Base-by-base conservation (phyloP, 495 filamentous ascomycete species). In the Corynascus novoguineensis region DNA sequence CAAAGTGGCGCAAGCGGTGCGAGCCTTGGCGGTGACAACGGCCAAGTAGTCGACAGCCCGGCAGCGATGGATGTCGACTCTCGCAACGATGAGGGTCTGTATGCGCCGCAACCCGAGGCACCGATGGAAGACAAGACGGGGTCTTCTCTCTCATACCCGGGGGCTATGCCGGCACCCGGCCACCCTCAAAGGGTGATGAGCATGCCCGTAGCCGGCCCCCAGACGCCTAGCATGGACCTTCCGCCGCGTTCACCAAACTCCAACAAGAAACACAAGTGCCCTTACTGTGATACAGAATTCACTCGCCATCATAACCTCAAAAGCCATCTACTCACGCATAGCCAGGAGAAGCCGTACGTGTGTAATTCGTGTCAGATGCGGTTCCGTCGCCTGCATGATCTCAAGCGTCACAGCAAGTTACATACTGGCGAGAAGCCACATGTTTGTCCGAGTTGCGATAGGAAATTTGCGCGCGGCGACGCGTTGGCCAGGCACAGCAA, bases 261-360 rank as follows among this genome's bases (percentile, higher is more conserved):
- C 4, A 68, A 82, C 22, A 96, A 95, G 71, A 93, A 93, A 62
- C 92, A 99, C 73, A 95, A 92, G 58, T 99, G 93, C 64, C 90
- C 87, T 3, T 96, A 95, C 70, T 99, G 93, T 75, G 79, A 89
- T 4, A 96, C 95, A 8, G 92, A 95, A 64, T 99, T 99, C 64
- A 99, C 93, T 10, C 82, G 93, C 10, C 95, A 97, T 67, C 93
- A 99, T 67, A 99, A 99, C 61, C 82, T 99, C n/a, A 99, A 99
- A 71, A 96, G 90, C 59, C 93, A 99, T 75, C 81, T 99, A 32
- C 82, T 99, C 56, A 99, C 93, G 0, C 93, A 99, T 67, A 96
- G 92, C 61, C 93, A 99, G 72, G 95, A 97, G 71, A 99, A 99
- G 68, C 93, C 93, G 0, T 99, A 90, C 65, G 82, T 89, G 22